Evolutionary conservation across 148 eudicot species (phyloP).

Genomic region (Rhododendron mucronatum): DNA sequence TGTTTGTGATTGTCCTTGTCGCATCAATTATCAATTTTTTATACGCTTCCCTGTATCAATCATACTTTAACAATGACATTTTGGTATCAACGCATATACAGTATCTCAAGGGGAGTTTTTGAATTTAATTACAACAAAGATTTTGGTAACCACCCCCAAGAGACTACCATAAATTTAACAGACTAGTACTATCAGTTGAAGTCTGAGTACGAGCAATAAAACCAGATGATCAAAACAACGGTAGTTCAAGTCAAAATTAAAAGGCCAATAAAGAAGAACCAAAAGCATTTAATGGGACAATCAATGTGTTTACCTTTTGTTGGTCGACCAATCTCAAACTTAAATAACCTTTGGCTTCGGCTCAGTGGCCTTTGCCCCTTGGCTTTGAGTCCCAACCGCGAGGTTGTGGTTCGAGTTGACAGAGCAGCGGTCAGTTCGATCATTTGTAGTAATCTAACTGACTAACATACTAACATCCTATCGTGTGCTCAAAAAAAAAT

Average conservation of each 20-base stretch:
- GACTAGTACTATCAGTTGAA: neutral
- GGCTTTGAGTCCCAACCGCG: no score
- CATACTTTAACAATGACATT: neutral
- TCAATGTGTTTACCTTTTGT: neutral
- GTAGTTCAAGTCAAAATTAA: neutral
- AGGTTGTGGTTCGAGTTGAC: no score
- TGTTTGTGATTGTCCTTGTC: no score
- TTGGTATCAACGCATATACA: neutral
- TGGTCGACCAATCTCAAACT: neutral
- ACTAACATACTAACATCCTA: no score
- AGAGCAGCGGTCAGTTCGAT: no score
- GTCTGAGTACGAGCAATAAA: neutral
- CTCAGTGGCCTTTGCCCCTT: no score
- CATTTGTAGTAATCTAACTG: no score
- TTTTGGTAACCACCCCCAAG: neutral
- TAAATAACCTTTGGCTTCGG: no score
- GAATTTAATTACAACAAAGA: neutral
- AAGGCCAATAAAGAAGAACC: neutral
- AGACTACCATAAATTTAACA: neutral
- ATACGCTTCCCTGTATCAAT: no score
- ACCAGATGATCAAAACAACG: neutral
- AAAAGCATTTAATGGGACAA: constrained; percentile 1
- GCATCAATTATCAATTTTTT: no score
- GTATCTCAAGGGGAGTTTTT: neutral
- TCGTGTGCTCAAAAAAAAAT: no score